These are phyloP conservation scores for Ganoderma boninense DNA, from an alignment of 1,284 basidiomycete genomes.

Conservation along the genomic window DNA sequence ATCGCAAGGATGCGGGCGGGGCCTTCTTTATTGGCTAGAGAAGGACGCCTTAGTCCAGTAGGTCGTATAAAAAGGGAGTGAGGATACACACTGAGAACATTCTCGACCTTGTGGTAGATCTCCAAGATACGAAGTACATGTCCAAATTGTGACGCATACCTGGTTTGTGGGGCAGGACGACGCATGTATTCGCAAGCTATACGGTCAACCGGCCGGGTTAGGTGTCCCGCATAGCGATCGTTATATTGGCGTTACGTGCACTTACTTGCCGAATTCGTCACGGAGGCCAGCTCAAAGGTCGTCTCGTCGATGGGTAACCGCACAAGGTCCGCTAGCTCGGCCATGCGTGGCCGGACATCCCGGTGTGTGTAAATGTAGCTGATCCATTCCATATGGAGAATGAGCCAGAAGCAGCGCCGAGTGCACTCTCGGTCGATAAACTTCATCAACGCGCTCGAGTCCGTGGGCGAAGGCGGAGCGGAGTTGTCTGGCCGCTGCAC, in stretches of 20 bases:
- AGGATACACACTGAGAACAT: conserved; percentile 39
- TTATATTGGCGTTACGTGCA: conserved; percentile 8
- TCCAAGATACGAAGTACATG: conserved; percentile 73
- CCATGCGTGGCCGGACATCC: conserved; percentile 39
- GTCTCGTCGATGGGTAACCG: conserved; percentile 80
- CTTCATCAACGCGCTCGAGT: conserved; percentile 57
- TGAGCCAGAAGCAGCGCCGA: conserved; percentile 81
- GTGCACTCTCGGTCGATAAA: conserved; percentile 75
- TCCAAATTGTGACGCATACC: conserved; percentile 73
- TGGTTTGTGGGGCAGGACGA: conserved; percentile 63
- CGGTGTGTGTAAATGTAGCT: conserved; percentile 43
- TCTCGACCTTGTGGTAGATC: conserved; percentile 67
- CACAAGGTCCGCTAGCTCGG: conserved; percentile 58
- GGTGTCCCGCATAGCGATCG: neutral
- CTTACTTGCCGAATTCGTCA: conserved; percentile 69
- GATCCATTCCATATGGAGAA: conserved; percentile 57
- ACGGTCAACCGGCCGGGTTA: neutral
- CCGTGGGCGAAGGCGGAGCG: conserved; percentile 53
- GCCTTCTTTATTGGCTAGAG: conserved; percentile 35
- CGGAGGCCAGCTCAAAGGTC: conserved; percentile 72
- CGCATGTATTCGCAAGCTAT: conserved; percentile 66
- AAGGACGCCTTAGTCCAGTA: neutral
- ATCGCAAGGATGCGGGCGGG: conserved; percentile 37
- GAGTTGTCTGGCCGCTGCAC: conserved; percentile 67
- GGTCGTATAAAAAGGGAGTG: neutral